Percentiles rank a stretch among this genome's conserved stretches.
Evolutionary conservation across 257 asterid species (phyloP).

Genomic region (Ophiorrhiza pumila): DNA sequence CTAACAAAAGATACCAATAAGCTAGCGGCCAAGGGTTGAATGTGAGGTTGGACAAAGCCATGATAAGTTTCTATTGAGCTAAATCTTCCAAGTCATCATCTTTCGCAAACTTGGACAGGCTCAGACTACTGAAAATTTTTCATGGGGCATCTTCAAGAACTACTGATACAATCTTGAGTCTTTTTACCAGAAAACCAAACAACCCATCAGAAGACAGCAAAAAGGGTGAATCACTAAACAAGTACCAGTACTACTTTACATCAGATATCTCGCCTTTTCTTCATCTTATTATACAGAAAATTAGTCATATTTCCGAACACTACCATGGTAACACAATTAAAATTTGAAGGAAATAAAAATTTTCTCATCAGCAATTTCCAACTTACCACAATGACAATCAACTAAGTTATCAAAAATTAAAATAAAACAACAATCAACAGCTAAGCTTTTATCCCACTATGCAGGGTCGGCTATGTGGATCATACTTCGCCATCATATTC

Average conservation of each 20-base stretch:
- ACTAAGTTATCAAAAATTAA: background rate
- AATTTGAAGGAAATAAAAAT: background rate
- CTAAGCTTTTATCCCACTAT: too few relatives aligned
- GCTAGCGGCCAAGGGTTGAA: background rate
- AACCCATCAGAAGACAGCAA: background rate
- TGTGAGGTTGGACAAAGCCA: too few relatives aligned
- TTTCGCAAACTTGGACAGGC: background rate
- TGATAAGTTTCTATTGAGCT: background rate
- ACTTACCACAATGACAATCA: background rate
- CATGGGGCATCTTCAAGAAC: background rate
- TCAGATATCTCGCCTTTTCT: background rate
- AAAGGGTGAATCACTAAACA: background rate
- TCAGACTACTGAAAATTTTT: background rate
- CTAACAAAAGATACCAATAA: background rate
- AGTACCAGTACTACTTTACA: background rate
- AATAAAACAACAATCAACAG: background rate
- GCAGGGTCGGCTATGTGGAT: too few relatives aligned
- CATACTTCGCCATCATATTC: too few relatives aligned
- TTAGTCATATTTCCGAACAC: background rate
- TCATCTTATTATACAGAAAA: background rate
- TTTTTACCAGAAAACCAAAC: background rate
- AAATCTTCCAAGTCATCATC: background rate
- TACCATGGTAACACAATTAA: too few relatives aligned
- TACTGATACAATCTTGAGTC: background rate
- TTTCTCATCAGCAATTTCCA: background rate